Base-by-base conservation (phyloP, 441 rosid genomes). In the Macaranga tanarius region DNA sequence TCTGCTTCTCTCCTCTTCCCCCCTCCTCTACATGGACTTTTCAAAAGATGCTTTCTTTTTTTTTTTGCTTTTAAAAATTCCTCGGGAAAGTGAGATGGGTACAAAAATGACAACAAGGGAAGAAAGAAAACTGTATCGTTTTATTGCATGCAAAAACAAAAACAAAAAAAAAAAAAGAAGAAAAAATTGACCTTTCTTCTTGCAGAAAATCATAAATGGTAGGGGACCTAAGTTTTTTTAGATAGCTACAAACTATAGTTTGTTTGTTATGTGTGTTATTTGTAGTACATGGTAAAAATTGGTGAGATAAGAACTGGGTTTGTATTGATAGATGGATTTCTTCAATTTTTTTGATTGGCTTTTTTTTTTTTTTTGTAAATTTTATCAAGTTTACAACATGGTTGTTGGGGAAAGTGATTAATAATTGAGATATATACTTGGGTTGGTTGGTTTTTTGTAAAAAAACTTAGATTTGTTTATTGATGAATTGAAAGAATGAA, bases 31-130 rank as follows among this genome's bases (percentile, higher is more conserved):
- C 54, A 10, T 56, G 10, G 13, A 12, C 12, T 55, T 55, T 55
- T 19, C 17, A 54, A 73, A 73, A 67, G 22, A 7, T 57, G 26
- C 71, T 61, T 67, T 22, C 57, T 40, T 63, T 71, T 31, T 15
- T 31, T n/a, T 40, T n/a, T 73, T 4, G 28, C 62, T 62, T 5
- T 40, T 44, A 34, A 10, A 26, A 65, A 71, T 48, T 67, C 73
- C 70, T 57, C 63, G 60, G 80, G 76, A 82, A 79, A 69, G 79
- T 79, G 75, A 61, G 47, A 22, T 63, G 16, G 67, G 20, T 42
- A 42, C 38, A 34, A 34, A 38, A 42, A 42, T 8, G 8, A 42
- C 28, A 61, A 59, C 2, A 48, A 48, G 15, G 52, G 12, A 48
- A 34, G 38, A 48, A 16, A 57, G 57, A 68, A 78, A 70, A 60